These are phyloP conservation scores for Acorus calamus DNA, from an alignment of 106 monocot genomes.

Conservation along the genomic window DNA sequence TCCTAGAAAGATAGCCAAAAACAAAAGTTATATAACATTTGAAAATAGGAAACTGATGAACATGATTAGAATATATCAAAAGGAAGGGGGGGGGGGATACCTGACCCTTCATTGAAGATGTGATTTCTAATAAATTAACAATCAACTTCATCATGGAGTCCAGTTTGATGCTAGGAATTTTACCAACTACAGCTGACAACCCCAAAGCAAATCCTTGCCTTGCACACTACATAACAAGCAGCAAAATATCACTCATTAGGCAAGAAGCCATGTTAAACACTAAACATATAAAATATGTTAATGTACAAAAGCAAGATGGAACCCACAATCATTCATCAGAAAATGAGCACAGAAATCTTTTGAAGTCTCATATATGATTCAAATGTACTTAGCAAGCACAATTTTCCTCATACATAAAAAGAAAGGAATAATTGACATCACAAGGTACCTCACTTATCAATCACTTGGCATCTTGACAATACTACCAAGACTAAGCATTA, in stretches of 20 bases:
- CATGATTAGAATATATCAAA: neutral
- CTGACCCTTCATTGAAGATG: conserved; percentile 81
- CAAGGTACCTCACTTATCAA: too few species aligned
- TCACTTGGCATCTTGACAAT: too few species aligned
- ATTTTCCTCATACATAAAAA: too few species aligned
- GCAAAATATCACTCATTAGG: neutral
- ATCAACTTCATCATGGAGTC: conserved; percentile 63
- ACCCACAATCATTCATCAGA: too few species aligned
- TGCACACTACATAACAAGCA: conserved; percentile 59
- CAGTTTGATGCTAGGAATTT: conserved; percentile 43
- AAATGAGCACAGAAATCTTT: too few species aligned
- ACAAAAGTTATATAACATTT: conserved; percentile 1
- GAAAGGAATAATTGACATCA: too few species aligned
- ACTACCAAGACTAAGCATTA: too few species aligned
- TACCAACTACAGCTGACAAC: conserved; percentile 37
- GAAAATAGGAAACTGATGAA: neutral
- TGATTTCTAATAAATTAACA: conserved; percentile 41
- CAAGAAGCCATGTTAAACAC: too few species aligned
- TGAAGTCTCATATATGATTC: too few species aligned
- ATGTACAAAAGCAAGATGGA: too few species aligned
- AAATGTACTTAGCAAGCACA: too few species aligned
- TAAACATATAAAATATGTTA: too few species aligned
- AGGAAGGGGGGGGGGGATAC: conserved; percentile 16
- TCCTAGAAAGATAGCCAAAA: conserved; percentile 33
- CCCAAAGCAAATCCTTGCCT: conserved; percentile 95